phyloP scores from a whole-genome alignment of 192 early-diverging fungal species.

The Backusella tuberculispora region DNA sequence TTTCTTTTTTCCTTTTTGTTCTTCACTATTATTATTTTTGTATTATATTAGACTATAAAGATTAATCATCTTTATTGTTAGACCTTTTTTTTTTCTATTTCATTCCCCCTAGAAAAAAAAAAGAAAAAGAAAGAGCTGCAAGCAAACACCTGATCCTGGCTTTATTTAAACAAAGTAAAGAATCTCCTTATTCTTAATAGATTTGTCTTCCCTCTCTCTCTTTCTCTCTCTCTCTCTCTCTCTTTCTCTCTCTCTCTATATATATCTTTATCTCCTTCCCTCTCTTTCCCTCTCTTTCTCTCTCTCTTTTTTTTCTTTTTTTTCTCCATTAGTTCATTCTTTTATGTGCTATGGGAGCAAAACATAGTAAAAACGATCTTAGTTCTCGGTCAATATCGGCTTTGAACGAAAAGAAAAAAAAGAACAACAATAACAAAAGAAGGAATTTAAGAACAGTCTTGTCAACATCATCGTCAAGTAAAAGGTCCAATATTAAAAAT shows the following conservation, averaged over 20 bases:
- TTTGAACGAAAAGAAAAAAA: slow-evolving; percentile 1
- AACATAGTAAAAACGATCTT: slow-evolving; percentile 7
- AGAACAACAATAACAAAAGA: slow-evolving; percentile 4
- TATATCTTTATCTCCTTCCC: too few relatives aligned
- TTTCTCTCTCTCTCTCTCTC: too few relatives aligned
- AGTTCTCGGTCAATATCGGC: background rate
- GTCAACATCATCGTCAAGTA: background rate
- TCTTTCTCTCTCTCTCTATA: too few relatives aligned
- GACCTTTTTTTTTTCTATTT: background rate
- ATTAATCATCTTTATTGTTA: background rate
- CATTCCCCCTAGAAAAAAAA: slow-evolving; percentile 1
- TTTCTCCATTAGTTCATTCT: background rate
- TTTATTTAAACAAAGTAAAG: slow-evolving; percentile 15
- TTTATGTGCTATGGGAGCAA: slow-evolving; percentile 10
- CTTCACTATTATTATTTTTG: background rate
- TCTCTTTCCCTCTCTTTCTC: background rate
- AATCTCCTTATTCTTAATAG: background rate
- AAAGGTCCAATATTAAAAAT: background rate
- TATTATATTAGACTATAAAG: background rate
- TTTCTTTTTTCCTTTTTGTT: background rate
- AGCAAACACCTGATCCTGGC: slow-evolving; percentile 9
- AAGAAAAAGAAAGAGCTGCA: background rate
- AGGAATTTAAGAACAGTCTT: background rate
- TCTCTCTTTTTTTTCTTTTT: background rate
- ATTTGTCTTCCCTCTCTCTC: background rate